Percentiles rank a stretch among this genome's conserved stretches.
phyloP scores from a whole-genome alignment of 176 grass and related monocot species.

The Aegilops bicornis region DNA sequence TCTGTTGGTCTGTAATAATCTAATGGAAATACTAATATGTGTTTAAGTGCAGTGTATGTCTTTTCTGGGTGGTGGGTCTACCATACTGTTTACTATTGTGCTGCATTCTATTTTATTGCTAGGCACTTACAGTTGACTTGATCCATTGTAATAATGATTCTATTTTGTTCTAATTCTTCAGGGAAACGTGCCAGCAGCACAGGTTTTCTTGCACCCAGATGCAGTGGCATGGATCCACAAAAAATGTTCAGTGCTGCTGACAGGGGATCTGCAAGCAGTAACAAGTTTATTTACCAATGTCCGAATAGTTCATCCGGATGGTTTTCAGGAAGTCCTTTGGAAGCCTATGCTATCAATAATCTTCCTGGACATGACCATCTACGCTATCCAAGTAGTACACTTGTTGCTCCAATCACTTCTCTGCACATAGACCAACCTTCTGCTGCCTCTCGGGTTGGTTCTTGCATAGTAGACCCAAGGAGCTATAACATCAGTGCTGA shows the following conservation, averaged over 20 bases:
- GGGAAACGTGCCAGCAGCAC: conserved; percentile 5
- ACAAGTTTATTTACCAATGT: neutral
- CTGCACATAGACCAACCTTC: neutral
- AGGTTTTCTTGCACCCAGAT: conserved; percentile 16
- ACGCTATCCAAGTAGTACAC: neutral
- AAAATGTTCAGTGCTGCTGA: conserved; percentile 12
- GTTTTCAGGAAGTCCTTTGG: neutral
- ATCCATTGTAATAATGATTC: neutral
- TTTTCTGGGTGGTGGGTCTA: neutral
- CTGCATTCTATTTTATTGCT: neutral
- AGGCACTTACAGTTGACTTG: conserved; percentile 4
- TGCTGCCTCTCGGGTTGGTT: neutral
- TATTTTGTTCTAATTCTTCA: neutral
- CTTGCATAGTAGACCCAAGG: conserved; percentile 13
- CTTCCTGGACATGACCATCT: neutral
- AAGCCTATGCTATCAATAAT: neutral
- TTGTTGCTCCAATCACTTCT: neutral
- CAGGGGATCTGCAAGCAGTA: neutral
- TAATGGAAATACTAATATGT: neutral
- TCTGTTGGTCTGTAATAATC: neutral
- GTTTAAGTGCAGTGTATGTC: neutral
- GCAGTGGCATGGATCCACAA: neutral
- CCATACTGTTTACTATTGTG: conserved; percentile 14
- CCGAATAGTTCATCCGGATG: conserved; percentile 12
- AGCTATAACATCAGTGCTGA: neutral